These are phyloP conservation scores for Parathielavia hyrcaniae DNA, from an alignment of 495 filamentous ascomycete species.

Conservation along the genomic window DNA sequence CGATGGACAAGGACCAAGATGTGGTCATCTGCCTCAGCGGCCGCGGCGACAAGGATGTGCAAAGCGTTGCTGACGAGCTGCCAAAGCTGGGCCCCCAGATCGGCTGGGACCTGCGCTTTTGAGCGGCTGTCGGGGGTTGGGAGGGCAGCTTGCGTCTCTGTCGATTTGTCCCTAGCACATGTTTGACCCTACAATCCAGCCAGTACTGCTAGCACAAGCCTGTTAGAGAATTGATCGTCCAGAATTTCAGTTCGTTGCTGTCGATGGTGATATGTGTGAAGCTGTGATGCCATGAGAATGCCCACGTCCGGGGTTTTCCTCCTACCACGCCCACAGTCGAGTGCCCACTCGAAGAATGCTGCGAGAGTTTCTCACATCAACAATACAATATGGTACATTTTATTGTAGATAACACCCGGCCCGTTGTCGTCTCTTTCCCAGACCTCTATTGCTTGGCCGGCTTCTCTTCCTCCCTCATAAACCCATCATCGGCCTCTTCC, in stretches of 20 bases:
- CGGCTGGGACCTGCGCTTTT: conserved; percentile 88
- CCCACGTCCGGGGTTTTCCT: not conserved
- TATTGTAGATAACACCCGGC: not conserved
- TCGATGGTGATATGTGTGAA: not conserved
- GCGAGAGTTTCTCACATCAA: conserved; percentile 14
- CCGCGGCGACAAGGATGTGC: conserved; percentile 95
- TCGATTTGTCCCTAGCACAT: not conserved
- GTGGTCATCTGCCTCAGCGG: conserved; percentile 93
- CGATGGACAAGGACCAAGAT: conserved; percentile 80
- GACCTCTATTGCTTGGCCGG: conserved; percentile 1
- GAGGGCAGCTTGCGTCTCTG: not conserved
- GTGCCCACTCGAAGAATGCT: not conserved
- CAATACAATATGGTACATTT: conserved; percentile 23
- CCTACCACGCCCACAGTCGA: too few relatives aligned
- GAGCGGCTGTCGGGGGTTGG: not conserved
- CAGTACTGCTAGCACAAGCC: not conserved
- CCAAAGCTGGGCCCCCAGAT: conserved; percentile 84
- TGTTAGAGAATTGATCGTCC: not conserved
- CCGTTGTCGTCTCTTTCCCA: not conserved
- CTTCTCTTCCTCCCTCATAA: conserved; percentile 25
- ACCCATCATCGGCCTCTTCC: conserved; percentile 15
- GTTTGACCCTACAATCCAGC: not conserved
- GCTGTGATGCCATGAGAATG: not conserved
- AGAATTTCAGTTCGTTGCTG: not conserved
- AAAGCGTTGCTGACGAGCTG: conserved; percentile 93